These are phyloP conservation scores for Elsinoe necatrix DNA, from an alignment of 2,329 filamentous ascomycete genomes.

Conservation along the genomic window DNA sequence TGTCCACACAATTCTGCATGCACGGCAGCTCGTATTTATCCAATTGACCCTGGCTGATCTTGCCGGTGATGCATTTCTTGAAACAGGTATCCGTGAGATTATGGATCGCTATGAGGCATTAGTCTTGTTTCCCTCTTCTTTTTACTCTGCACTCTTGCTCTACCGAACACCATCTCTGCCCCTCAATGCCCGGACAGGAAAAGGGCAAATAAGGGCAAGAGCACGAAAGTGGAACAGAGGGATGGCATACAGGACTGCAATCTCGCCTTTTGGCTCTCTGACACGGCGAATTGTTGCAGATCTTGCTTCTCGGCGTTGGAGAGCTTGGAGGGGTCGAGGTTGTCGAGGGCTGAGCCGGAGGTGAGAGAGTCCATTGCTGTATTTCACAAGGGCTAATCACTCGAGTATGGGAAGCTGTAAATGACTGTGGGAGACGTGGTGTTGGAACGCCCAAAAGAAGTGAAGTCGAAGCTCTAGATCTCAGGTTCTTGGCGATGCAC, in stretches of 20 bases:
- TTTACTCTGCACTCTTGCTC: no score
- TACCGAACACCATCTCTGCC: no score
- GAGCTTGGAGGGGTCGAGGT: conserved; percentile 63
- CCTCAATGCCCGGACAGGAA: no score
- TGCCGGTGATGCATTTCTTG: conserved; percentile 79
- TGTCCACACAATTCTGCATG: conserved; percentile 84
- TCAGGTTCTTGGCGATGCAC: conserved; percentile 7
- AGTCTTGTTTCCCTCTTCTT: conserved; percentile 18
- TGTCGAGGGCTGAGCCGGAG: conserved; percentile 35
- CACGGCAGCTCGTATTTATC: conserved; percentile 74
- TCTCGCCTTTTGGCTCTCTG: conserved; percentile 76
- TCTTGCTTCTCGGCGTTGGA: conserved; percentile 77
- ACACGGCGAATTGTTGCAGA: conserved; percentile 74
- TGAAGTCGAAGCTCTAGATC: not conserved
- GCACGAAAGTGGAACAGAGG: no score
- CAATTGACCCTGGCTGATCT: conserved; percentile 62
- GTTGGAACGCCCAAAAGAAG: no score
- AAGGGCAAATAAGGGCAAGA: no score
- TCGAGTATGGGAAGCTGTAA: no score
- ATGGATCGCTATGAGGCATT: conserved; percentile 46
- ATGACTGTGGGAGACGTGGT: no score
- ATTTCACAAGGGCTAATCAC: no score
- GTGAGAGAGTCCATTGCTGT: conserved; percentile 26
- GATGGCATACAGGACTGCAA: conserved; percentile 44
- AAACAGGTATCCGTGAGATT: conserved; percentile 73